A percentile compares a stretch with the other conserved stretches of the same genome.
phyloP scores from a whole-genome alignment of 148 eudicot genomes.

The Chenopodium album region DNA sequence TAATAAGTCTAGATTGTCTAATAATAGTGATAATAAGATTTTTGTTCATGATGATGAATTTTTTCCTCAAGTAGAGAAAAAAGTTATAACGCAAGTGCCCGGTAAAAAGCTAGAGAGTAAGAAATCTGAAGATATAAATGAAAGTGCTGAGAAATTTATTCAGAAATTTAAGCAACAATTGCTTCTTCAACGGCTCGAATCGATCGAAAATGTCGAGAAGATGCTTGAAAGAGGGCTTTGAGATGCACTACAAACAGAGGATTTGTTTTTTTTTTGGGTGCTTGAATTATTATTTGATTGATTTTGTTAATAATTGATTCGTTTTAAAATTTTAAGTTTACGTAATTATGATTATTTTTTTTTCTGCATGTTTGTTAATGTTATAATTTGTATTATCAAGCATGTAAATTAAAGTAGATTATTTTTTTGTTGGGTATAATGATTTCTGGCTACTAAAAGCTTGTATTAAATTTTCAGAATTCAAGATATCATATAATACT shows the following conservation, averaged over 20 bases:
- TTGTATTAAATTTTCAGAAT: too few species aligned
- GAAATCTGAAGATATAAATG: constrained; percentile 49
- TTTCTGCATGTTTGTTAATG: constrained; percentile 9
- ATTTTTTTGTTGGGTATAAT: not conserved
- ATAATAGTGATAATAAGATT: not conserved
- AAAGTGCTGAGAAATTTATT: constrained; percentile 77
- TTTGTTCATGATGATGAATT: not conserved
- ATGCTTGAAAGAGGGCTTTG: constrained; percentile 70
- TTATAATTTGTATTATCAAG: not conserved
- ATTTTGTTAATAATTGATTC: not conserved
- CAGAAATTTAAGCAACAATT: constrained; percentile 66
- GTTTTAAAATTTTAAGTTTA: not conserved
- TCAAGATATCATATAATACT: too few species aligned
- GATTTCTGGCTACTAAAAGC: not conserved
- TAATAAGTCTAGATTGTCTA: not conserved
- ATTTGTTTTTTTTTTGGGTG: not conserved
- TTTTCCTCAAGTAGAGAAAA: not conserved
- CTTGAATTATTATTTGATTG: not conserved
- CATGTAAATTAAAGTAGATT: not conserved
- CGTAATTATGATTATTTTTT: constrained; percentile 5
- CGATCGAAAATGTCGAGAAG: constrained; percentile 63
- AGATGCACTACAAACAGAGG: not conserved
- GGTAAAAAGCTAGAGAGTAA: constrained; percentile 27
- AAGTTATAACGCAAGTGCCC: not conserved
- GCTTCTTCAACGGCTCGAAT: constrained; percentile 70